These are phyloP conservation scores for Macrophomina pseudophaseolina DNA, from an alignment of 2,329 filamentous ascomycete species.

Conservation along the genomic window DNA sequence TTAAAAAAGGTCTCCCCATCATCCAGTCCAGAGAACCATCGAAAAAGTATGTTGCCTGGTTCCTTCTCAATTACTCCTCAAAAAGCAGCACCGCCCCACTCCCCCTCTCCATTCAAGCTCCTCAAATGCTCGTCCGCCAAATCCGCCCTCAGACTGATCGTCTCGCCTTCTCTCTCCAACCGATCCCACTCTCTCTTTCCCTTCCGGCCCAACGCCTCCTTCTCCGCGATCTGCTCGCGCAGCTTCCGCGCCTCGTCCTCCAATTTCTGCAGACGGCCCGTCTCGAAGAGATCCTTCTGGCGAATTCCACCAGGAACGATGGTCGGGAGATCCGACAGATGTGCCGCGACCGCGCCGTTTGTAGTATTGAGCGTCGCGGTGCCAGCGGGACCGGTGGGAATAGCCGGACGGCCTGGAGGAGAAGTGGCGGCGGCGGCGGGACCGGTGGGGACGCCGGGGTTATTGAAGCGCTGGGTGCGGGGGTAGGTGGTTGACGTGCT, in stretches of 20 bases:
- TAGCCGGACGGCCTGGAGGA: slow-evolving; percentile 27
- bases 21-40: not conserved
- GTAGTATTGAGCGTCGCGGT: slow-evolving; percentile 27
- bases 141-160: slow-evolving; percentile 51
- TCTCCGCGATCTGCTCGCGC: slow-evolving; percentile 52
- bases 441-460: slow-evolving; percentile 26
- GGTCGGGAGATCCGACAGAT: slow-evolving; percentile 51
- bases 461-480: slow-evolving; percentile 52
- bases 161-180: slow-evolving; percentile 50
- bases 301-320: slow-evolving; percentile 49
- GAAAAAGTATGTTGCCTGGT: not conserved
- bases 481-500: slow-evolving; percentile 53
- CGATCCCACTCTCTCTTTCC: slow-evolving; percentile 53
- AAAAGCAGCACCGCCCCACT: slow-evolving; percentile 45
- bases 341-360: slow-evolving; percentile 32
- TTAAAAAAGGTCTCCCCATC: not conserved
- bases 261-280: slow-evolving; percentile 50
- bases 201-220: slow-evolving; percentile 51
- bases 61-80: slow-evolving; percentile 20
- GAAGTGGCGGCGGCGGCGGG: slow-evolving; percentile 6
- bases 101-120: slow-evolving; percentile 46
- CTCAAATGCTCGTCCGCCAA: slow-evolving; percentile 54
- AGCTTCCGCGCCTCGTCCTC: slow-evolving; percentile 55
- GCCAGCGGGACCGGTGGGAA: slow-evolving; percentile 25
- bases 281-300: slow-evolving; percentile 50